phyloP scores from a whole-genome alignment of 2,329 filamentous ascomycete species.

The Monosporascus cannonballus region DNA sequence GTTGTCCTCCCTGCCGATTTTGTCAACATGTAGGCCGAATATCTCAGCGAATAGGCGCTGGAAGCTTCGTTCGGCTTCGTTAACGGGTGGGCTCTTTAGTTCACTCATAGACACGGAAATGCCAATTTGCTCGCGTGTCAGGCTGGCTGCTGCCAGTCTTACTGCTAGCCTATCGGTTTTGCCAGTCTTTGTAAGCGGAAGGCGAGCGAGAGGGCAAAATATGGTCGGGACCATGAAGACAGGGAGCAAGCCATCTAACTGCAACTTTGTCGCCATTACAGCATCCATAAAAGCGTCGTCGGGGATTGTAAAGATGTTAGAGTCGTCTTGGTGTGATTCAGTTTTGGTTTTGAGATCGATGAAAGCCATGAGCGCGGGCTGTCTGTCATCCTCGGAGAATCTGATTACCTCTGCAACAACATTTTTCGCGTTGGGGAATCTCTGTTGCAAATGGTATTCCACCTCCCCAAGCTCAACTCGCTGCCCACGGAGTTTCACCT shows the following conservation, averaged over 20 bases:
- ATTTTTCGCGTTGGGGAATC: background rate
- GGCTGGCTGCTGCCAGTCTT: background rate
- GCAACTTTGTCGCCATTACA: background rate
- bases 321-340: no score
- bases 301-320: no score
- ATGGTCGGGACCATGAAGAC: constrained; percentile 7
- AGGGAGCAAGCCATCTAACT: background rate
- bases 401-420: background rate
- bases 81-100: background rate
- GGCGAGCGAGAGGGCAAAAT: constrained; percentile 1
- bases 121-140: constrained; percentile 3
- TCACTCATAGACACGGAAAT: background rate
- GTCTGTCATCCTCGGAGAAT: background rate
- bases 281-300: background rate
- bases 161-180: constrained; percentile 7
- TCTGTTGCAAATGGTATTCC: background rate
- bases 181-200: constrained; percentile 4
- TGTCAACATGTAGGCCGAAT: no score
- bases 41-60: no score
- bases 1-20: no score
- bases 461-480: constrained; percentile 9
- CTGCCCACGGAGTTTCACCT: constrained; percentile 15
- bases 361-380: no score
- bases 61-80: background rate
- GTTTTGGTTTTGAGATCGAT: no score